These are phyloP conservation scores for Pachysandra terminalis DNA, from an alignment of 164 flowering plant genomes.

Conservation along the genomic window DNA sequence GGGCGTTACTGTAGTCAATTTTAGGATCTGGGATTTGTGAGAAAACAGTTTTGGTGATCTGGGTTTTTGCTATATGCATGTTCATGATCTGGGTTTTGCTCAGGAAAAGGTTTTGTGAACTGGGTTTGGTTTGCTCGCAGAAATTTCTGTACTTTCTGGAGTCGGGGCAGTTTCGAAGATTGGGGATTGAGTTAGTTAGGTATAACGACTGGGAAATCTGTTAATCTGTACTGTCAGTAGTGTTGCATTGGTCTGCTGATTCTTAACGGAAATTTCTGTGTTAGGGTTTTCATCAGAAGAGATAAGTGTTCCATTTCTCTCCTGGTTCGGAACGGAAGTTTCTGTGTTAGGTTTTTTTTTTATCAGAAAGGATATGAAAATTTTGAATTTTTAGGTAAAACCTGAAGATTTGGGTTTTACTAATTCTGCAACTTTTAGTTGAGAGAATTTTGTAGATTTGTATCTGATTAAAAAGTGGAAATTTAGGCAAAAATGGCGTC, in stretches of 20 bases:
- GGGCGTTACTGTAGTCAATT: not conserved
- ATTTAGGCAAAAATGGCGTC: conserved; percentile 24
- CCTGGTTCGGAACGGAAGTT: conserved; percentile 2
- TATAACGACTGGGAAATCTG: not conserved
- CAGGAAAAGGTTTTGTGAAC: not conserved
- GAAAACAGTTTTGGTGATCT: no score
- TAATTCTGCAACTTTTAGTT: not conserved
- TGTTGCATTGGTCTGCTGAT: not conserved
- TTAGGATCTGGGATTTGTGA: no score
- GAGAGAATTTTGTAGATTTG: not conserved
- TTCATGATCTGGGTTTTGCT: not conserved
- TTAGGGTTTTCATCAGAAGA: not conserved
- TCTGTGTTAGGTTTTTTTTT: no score
- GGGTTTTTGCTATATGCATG: no score
- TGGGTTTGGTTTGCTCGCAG: not conserved
- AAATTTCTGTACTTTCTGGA: no score
- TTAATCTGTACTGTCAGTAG: no score
- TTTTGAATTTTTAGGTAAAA: not conserved
- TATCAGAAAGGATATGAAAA: not conserved
- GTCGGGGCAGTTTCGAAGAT: not conserved
- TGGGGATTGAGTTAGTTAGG: conserved; percentile 10
- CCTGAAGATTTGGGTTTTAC: not conserved
- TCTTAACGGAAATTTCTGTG: conserved; percentile 1
- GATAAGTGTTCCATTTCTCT: not conserved
- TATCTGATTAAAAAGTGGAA: not conserved